Base-by-base conservation (phyloP, 257 asterid genomes). In the Craterostigma plantagineum region DNA sequence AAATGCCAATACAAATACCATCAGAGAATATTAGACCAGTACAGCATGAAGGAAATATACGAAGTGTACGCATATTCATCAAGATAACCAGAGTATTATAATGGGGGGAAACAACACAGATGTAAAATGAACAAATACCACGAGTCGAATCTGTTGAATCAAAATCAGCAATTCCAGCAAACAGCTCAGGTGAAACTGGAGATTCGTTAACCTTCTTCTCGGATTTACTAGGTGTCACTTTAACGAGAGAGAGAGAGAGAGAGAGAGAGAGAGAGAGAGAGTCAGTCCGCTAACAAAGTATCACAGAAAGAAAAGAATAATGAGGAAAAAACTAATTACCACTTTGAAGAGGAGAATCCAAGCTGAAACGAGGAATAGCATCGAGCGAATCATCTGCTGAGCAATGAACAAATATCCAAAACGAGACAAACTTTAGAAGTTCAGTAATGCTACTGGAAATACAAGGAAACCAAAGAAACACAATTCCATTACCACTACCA, bases 111-210 rank as follows among this genome's bases (percentile, higher is more conserved):
- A 11, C 43, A n/a, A 45, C 4, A 49, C 16, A 9, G 38, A 59
- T 37, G 37, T 42, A 40, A 33, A 54, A 17, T 39, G n/a, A n/a
- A n/a, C n/a, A 46, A 12, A 51, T 56, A 71, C 83, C 77, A 44
- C 45, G 35, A 41, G 46, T 27, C 36, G 48, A 61, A 41, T 75
- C 51, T 10, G 73, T 68, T 47, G 82, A 68, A 63, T 64, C 80
- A 14, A 51, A 58, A 47, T 64, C 73, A 10, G 63, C 64, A 17
- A 55, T 48, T 54, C 58, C 68, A 52, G 60, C 55, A 56, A 56
- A 64, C 11, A 68, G 56, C 50, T 38, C 46, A 14, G 81, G 75
- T 41, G 66, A 68, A 27, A 60, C 41, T 57, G 58, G 42, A 10
- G 52, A 8, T 55, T 46, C 48, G 8, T 42, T 43, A 37, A 54